Evolutionary conservation across 2,329 filamentous ascomycete genomes (phyloP).

Genomic region (Lachnellula subtilissima): DNA sequence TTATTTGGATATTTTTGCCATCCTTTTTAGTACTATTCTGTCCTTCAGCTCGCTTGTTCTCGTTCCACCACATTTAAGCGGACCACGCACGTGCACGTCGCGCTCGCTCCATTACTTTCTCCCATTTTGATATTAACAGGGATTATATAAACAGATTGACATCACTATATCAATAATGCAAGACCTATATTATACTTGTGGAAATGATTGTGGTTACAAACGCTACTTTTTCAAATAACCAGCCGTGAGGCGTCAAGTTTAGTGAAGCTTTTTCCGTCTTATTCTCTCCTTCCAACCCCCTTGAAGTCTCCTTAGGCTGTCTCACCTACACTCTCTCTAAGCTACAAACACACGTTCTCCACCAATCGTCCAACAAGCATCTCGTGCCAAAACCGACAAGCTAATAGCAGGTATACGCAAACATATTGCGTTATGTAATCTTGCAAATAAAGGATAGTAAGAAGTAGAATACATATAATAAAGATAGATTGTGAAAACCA

Average conservation of each 20-base stretch:
- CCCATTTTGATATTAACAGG: not conserved
- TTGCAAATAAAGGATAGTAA: constrained; percentile 23
- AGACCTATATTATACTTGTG: too few species aligned
- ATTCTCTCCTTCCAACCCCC: constrained; percentile 6
- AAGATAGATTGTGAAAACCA: not conserved
- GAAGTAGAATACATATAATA: constrained; percentile 25
- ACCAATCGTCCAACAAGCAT: not conserved
- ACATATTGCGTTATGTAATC: constrained; percentile 7
- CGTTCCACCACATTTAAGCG: not conserved
- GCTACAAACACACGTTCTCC: constrained; percentile 10
- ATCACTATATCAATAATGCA: not conserved
- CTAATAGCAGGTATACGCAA: not conserved
- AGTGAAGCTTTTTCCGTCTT: constrained; percentile 15
- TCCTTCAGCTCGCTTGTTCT: too few species aligned
- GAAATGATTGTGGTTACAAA: too few species aligned
- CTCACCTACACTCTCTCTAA: not conserved
- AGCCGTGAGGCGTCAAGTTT: constrained; percentile 30
- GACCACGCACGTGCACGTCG: too few species aligned
- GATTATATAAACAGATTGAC: not conserved
- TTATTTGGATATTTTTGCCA: constrained; percentile 14
- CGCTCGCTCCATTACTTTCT: too few species aligned
- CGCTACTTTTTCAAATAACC: constrained; percentile 19
- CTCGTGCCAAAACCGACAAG: too few species aligned
- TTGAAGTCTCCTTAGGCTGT: not conserved
- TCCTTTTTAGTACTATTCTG: not conserved